phyloP scores from a whole-genome alignment of 1,284 basidiomycete species.

The Tremellales sp. region DNA sequence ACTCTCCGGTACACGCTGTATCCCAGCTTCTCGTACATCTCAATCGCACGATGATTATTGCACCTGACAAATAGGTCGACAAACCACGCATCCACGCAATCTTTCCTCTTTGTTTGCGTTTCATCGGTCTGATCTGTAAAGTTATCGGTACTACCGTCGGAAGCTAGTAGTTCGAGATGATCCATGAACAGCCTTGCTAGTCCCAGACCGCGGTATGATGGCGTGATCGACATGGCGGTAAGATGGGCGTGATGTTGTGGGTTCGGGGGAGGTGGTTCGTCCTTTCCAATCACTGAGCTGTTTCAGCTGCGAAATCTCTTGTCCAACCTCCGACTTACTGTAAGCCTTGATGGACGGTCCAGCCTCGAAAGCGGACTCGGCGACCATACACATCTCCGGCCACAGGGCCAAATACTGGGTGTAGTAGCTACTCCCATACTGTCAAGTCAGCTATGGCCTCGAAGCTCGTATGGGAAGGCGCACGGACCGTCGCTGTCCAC shows the following conservation, averaged over 20 bases:
- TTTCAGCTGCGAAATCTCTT: neutral
- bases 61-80: slow-evolving; percentile 49
- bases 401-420: slow-evolving; percentile 41
- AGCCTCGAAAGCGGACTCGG: slow-evolving; percentile 23
- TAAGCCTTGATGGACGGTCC: slow-evolving; percentile 28
- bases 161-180: slow-evolving; percentile 28
- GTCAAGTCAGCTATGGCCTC: neutral
- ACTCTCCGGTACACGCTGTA: slow-evolving; percentile 49
- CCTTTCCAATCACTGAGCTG: slow-evolving; percentile 44
- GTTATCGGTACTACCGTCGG: neutral
- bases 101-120: slow-evolving; percentile 5
- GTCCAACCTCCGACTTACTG: slow-evolving; percentile 24
- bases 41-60: slow-evolving; percentile 45
- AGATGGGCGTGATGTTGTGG: slow-evolving; percentile 47
- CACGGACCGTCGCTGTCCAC: slow-evolving; percentile 53
- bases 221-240: slow-evolving; percentile 47
- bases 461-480: neutral
- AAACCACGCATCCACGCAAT: slow-evolving; percentile 46
- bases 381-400: slow-evolving; percentile 40
- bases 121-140: neutral
- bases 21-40: slow-evolving; percentile 49
- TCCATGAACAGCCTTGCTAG: slow-evolving; percentile 46
- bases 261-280: slow-evolving; percentile 46
- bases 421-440: slow-evolving; percentile 46
- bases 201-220: slow-evolving; percentile 39